phyloP scores from a whole-genome alignment of 768 basidiomycete genomes.

The Russula abietina region DNA sequence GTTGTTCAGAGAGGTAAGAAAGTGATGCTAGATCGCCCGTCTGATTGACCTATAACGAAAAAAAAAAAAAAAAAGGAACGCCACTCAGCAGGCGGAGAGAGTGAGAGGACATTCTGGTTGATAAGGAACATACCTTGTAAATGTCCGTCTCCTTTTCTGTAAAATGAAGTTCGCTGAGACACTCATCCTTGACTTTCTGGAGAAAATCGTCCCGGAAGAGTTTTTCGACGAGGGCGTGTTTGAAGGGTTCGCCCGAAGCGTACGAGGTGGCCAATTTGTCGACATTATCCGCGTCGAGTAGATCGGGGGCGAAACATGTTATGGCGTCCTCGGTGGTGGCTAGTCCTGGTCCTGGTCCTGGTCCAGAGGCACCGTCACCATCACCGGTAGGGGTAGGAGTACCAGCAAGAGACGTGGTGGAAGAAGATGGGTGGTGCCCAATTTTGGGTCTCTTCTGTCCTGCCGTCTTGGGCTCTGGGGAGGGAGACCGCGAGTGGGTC shows the following conservation, averaged over 20 bases:
- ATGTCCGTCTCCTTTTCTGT: constrained; percentile 97
- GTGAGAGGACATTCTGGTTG: background rate
- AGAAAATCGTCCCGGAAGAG: constrained; percentile 83
- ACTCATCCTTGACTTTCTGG: constrained; percentile 76
- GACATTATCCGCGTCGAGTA: constrained; percentile 55
- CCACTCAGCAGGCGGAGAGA: background rate
- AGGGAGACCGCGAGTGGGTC: constrained; percentile 43
- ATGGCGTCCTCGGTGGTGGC: constrained; percentile 28
- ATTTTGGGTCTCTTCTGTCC: constrained; percentile 37
- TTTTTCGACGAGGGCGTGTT: constrained; percentile 72
- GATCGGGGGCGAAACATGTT: constrained; percentile 42
- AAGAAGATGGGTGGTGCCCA: constrained; percentile 29
- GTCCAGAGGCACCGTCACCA: background rate
- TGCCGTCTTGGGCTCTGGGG: constrained; percentile 35
- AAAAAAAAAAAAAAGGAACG: background rate
- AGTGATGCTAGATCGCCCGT: constrained; percentile 95
- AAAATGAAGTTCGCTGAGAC: constrained; percentile 70
- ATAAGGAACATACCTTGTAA: constrained; percentile 62
- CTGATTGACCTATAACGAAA: constrained; percentile 73
- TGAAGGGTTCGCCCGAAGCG: constrained; percentile 60
- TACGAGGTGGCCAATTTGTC: constrained; percentile 54
- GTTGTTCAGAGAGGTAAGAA: constrained; percentile 71
- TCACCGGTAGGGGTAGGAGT: too few species aligned
- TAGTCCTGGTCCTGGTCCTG: constrained; percentile 4
- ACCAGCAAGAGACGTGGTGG: constrained; percentile 1